Evolutionary conservation across 495 filamentous ascomycete genomes (phyloP).

Genomic region (Podospora anserina): DNA sequence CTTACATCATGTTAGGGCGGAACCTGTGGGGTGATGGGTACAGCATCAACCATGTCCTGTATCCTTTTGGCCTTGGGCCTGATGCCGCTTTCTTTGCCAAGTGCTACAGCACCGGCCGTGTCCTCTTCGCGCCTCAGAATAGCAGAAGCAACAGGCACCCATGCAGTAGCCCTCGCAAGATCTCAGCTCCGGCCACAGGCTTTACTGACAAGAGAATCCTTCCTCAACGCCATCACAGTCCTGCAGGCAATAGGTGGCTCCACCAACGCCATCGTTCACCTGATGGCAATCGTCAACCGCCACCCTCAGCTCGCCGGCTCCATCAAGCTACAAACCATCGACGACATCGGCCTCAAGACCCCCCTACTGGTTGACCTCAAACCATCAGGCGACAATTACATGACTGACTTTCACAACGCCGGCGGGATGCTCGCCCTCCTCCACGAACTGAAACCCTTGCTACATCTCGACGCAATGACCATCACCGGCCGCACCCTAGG

Average conservation of each 20-base stretch:
- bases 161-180: slow-evolving; percentile 44
- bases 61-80: slow-evolving; percentile 60
- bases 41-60: slow-evolving; percentile 68
- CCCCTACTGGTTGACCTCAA: slow-evolving; percentile 66
- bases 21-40: slow-evolving; percentile 69
- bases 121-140: slow-evolving; percentile 61
- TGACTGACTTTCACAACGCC: slow-evolving; percentile 68
- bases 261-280: slow-evolving; percentile 65
- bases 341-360: slow-evolving; percentile 57
- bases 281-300: slow-evolving; percentile 61
- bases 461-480: slow-evolving; percentile 56
- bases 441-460: slow-evolving; percentile 53
- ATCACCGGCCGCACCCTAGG: slow-evolving; percentile 59
- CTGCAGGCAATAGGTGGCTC: slow-evolving; percentile 68
- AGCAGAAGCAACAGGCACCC: slow-evolving; percentile 60
- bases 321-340: slow-evolving; percentile 56
- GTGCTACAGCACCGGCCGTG: slow-evolving; percentile 60
- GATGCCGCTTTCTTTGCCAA: slow-evolving; percentile 52
- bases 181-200: slow-evolving; percentile 46
- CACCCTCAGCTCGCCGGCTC: slow-evolving; percentile 53
- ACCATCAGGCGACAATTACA: slow-evolving; percentile 66
- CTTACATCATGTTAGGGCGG: slow-evolving; percentile 44
- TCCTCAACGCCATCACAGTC: slow-evolving; percentile 65
- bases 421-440: slow-evolving; percentile 62
- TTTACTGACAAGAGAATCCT: slow-evolving; percentile 58